Base-by-base conservation (phyloP, 345 rosid genomes). In the Arabidopsis thaliana region DNA sequence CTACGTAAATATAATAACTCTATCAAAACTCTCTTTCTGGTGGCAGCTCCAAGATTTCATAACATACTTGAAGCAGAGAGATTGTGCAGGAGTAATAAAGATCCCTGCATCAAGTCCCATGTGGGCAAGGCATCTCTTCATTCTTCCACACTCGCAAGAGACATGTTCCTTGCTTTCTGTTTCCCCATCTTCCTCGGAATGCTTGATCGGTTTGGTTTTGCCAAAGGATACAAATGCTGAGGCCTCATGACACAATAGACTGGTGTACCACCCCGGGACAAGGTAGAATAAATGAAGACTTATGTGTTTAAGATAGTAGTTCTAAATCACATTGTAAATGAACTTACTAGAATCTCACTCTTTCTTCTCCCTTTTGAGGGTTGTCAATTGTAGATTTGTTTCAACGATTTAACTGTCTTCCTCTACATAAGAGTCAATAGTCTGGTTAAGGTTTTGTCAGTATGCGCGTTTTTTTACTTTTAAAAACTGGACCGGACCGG, bases 11-110 rank as follows among this genome's bases (percentile, higher is more conserved):
- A 11, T 28, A 62, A 11, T 28, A 62, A 38, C 48, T 62, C 1
- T 22, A 25, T 30, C 42, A 63, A 63, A 62, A 44, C 41, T 49
- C 40, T 7, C 28, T 49, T 7, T 46, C 12, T 59, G 49, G 36
- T 56, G 37, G 77, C 90, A 95, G 99, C 87, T 92, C 81, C 93
- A 88, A 87, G 97, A 92, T 77, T 95, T 92, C 80, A 87, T 87
- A 67, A 79, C 94, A 20, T 90, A 95, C 86, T 83, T 95, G 87
- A 92, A 83, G 88, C 99, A 89, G 85, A 86, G 97, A 77, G 93
- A 89, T 20, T 95, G 99, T 71, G 98, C 99, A 0, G 99, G 99
- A 76, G 99, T 95, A 34, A 95, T 95, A 71, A 95, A 89, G 82
- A 84, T 95, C 72, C 98, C 97, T 25, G 88, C 86, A n/a, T 59